phyloP scores from a whole-genome alignment of 768 basidiomycete species.

The Clathrus columnatus region DNA sequence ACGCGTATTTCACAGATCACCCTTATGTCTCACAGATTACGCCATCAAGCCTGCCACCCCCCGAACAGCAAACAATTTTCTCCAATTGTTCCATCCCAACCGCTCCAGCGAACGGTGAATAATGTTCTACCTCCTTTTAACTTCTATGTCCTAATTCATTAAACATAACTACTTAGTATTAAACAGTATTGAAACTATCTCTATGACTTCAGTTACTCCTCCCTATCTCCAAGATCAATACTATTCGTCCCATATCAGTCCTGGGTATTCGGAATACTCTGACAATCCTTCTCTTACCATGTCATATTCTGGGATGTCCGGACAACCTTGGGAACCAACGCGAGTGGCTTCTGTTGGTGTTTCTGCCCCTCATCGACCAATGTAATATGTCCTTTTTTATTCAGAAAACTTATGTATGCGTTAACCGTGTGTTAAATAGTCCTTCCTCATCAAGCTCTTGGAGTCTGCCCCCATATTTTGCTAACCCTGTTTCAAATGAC shows the following conservation, averaged over 20 bases:
- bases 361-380: constrained; percentile 23
- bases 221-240: constrained; percentile 55
- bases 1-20: background rate
- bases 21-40: background rate
- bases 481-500: constrained; percentile 51
- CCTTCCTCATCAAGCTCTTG: constrained; percentile 33
- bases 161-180: constrained; percentile 49
- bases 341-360: constrained; percentile 54
- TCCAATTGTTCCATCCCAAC: background rate
- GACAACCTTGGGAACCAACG: constrained; percentile 56
- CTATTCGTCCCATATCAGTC: constrained; percentile 31
- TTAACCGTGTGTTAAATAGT: constrained; percentile 16
- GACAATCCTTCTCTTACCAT: constrained; percentile 43
- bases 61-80: background rate
- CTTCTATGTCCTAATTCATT: background rate
- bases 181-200: constrained; percentile 54
- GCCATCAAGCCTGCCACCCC: background rate
- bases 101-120: background rate
- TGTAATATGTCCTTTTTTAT: constrained; percentile 21
- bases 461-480: constrained; percentile 38
- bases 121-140: constrained; percentile 1
- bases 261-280: constrained; percentile 63
- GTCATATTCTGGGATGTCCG: constrained; percentile 29
- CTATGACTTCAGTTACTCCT: constrained; percentile 48
- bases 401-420: constrained; percentile 33